phyloP scores from a whole-genome alignment of 805 yeast species.

The Brettanomyces naardenensis region DNA sequence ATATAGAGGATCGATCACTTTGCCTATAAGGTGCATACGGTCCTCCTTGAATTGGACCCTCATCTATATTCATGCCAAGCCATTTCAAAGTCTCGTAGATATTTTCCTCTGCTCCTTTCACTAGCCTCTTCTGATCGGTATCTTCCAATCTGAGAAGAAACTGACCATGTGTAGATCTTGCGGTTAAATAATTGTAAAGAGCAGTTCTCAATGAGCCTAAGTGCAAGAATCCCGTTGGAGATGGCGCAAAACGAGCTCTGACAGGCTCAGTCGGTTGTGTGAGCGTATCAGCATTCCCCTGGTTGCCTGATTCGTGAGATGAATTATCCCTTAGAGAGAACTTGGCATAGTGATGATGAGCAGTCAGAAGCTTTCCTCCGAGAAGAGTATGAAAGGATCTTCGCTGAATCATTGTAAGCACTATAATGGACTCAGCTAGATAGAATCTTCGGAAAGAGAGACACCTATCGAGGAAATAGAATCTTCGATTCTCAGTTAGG shows the following conservation, averaged over 20 bases:
- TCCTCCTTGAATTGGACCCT: conserved; percentile 69
- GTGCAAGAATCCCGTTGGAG: conserved; percentile 95
- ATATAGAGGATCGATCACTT: conserved; percentile 66
- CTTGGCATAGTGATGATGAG: conserved; percentile 6
- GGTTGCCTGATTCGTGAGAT: conserved; percentile 1
- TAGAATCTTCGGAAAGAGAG: no score
- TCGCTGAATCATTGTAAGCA: neutral
- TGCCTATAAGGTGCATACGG: conserved; percentile 87
- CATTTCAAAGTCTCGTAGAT: conserved; percentile 69
- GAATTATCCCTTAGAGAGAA: conserved; percentile 12
- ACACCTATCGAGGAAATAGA: no score
- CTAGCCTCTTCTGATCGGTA: conserved; percentile 78
- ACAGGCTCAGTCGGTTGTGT: conserved; percentile 44
- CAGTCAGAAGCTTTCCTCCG: neutral
- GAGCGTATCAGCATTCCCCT: neutral
- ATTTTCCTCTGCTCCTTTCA: conserved; percentile 74
- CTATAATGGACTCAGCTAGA: neutral
- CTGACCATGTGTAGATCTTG: conserved; percentile 70
- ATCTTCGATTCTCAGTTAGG: no score
- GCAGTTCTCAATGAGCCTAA: conserved; percentile 93
- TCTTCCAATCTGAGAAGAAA: conserved; percentile 84
- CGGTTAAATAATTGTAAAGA: conserved; percentile 76
- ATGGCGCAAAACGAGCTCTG: conserved; percentile 92
- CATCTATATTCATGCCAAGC: conserved; percentile 74
- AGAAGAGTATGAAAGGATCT: neutral